These are phyloP conservation scores for Termitomyces sp. DNA, from an alignment of 768 basidiomycete genomes.

Conservation along the genomic window DNA sequence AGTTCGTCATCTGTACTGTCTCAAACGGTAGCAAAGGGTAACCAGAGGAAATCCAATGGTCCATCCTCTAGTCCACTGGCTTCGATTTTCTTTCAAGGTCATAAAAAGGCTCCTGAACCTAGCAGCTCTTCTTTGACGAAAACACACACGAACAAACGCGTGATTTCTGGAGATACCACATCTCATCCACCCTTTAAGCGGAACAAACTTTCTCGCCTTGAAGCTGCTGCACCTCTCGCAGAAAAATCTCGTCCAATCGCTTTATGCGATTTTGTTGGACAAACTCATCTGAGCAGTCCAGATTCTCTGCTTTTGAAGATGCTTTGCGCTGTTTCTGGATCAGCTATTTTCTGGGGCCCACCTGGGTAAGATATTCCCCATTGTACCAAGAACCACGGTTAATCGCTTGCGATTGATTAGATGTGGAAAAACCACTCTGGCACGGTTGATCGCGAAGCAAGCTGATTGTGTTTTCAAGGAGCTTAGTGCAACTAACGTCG, in stretches of 20 bases:
- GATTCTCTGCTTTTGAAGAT: slow-evolving; percentile 51
- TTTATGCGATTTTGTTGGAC: slow-evolving; percentile 69
- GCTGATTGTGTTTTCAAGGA: slow-evolving; percentile 66
- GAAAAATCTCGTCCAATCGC: slow-evolving; percentile 64
- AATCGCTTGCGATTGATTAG: slow-evolving; percentile 21
- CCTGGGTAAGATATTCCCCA: slow-evolving; percentile 43
- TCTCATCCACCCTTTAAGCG: slow-evolving; percentile 13
- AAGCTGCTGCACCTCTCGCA: slow-evolving; percentile 50
- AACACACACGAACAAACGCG: slow-evolving; percentile 12
- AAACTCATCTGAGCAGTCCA: slow-evolving; percentile 52
- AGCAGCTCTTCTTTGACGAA: neutral
- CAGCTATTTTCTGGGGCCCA: slow-evolving; percentile 71
- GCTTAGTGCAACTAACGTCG: slow-evolving; percentile 65
- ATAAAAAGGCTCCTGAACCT: slow-evolving; percentile 12
- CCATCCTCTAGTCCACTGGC: slow-evolving; percentile 25
- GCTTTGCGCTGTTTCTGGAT: slow-evolving; percentile 49
- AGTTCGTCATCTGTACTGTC: slow-evolving; percentile 4
- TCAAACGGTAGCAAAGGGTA: slow-evolving; percentile 6
- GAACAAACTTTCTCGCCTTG: slow-evolving; percentile 11
- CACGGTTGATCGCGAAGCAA: slow-evolving; percentile 58
- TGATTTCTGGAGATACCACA: slow-evolving; percentile 9
- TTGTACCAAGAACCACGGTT: neutral
- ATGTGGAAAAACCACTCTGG: slow-evolving; percentile 74
- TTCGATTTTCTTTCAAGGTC: slow-evolving; percentile 31
- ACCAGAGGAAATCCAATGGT: slow-evolving; percentile 10